Conservation (phyloP, 305 asterid genomes). For the Fraxinus sp. region DNA sequence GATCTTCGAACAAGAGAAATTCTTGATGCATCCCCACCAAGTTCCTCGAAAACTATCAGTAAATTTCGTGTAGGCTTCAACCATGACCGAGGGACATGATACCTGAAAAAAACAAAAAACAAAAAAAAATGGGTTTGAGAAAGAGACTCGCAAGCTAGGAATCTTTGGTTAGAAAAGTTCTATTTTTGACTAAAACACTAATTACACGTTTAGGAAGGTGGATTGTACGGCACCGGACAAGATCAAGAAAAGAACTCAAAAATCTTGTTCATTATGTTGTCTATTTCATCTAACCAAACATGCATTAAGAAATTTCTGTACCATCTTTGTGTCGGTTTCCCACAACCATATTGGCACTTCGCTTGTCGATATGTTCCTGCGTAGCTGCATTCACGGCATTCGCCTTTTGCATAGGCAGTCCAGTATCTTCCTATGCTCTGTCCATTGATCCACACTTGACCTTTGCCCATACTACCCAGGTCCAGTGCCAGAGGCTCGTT, state of each 20-base stretch:
- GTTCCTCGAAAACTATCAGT: constrained; percentile 79
- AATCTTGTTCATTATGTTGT: not conserved
- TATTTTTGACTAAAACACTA: not conserved
- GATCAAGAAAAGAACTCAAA: not conserved
- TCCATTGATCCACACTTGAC: constrained; percentile 89
- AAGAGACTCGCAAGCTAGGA: not conserved
- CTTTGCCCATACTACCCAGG: constrained; percentile 83
- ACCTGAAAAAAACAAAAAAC: constrained; percentile 63
- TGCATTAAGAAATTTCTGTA: constrained; percentile 20
- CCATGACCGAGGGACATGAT: constrained; percentile 95
- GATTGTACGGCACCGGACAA: not conserved
- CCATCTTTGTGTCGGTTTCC: constrained; percentile 97
- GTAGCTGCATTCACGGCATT: constrained; percentile 65
- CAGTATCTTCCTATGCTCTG: constrained; percentile 90
- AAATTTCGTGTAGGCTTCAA: constrained; percentile 63
- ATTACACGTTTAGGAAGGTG: not conserved
- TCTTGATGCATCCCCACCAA: constrained; percentile 86
- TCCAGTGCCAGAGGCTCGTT: constrained; percentile 78
- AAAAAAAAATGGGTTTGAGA: not conserved
- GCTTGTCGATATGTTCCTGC: constrained; percentile 59
- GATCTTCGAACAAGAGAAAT: constrained; percentile 73
- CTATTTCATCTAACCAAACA: not conserved
- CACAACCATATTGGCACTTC: constrained; percentile 87
- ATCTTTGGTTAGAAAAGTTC: not conserved
- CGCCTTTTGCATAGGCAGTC: constrained; percentile 72